Conservation (phyloP, 768 basidiomycete species). For the Lactarius deliciosus region DNA sequence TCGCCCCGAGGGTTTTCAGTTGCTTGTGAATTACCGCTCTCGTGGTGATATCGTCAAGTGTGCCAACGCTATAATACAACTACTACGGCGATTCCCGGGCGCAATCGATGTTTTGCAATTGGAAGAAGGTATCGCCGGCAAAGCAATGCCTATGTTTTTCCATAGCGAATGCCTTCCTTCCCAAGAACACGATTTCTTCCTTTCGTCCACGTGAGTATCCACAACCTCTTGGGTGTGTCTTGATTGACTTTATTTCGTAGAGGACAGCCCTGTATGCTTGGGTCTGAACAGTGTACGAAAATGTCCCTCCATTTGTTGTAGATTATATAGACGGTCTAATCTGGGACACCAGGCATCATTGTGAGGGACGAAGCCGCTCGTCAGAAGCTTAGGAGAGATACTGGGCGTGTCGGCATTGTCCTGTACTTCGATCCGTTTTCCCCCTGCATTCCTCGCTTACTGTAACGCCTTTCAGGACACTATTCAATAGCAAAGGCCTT, state of each 20-base stretch:
- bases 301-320: background rate
- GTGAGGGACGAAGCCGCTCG: conserved; percentile 61
- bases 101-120: conserved; percentile 57
- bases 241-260: conserved; percentile 32
- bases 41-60: conserved; percentile 72
- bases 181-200: conserved; percentile 13
- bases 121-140: conserved; percentile 56
- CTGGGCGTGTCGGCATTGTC: conserved; percentile 59
- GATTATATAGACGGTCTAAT: background rate
- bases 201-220: background rate
- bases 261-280: conserved; percentile 53
- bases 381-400: conserved; percentile 46
- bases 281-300: conserved; percentile 60
- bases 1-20: conserved; percentile 49
- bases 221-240: background rate
- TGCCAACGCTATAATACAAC: conserved; percentile 61
- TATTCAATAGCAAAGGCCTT: conserved; percentile 65
- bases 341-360: conserved; percentile 51
- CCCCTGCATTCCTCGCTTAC: background rate
- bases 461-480: conserved; percentile 38
- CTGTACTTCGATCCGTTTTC: conserved; percentile 42
- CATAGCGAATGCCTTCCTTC: conserved; percentile 40
- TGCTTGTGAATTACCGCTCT: conserved; percentile 66
- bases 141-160: conserved; percentile 59
- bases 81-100: conserved; percentile 56